Percentiles rank a stretch among this genome's conserved stretches.
Evolutionary conservation across 441 rosid genomes (phyloP).

Genomic region (Heliophila coronopifolia): DNA sequence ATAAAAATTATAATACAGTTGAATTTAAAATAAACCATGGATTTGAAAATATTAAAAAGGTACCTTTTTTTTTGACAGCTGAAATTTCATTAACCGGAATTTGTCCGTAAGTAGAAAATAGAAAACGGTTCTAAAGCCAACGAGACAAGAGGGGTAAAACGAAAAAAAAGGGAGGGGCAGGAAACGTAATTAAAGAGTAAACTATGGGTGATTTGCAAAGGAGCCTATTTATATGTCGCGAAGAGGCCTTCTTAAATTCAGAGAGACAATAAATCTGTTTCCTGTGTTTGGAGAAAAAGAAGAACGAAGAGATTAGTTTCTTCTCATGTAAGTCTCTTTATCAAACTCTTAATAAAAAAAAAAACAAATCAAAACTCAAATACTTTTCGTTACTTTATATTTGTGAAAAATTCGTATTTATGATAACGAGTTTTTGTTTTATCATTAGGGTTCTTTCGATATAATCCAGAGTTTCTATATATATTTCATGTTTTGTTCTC

Average conservation of each 20-base stretch:
- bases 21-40: no score
- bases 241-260: slow-evolving; percentile 26
- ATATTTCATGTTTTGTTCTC: not conserved
- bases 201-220: slow-evolving; percentile 5
- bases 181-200: slow-evolving; percentile 1
- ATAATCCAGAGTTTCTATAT: no score
- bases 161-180: slow-evolving; percentile 21
- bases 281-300: slow-evolving; percentile 24
- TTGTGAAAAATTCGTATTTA: no score
- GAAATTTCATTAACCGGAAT: no score
- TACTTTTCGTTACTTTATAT: no score
- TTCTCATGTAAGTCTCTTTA: slow-evolving; percentile 22
- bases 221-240: slow-evolving; percentile 24
- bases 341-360: not conserved
- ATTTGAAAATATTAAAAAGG: not conserved
- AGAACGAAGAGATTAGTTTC: slow-evolving; percentile 8
- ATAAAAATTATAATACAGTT: no score
- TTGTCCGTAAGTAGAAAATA: no score
- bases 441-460: no score
- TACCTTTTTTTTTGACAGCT: no score
- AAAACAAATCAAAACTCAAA: not conserved
- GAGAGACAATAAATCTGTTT: slow-evolving; percentile 31
- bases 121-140: slow-evolving; percentile 27
- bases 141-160: slow-evolving; percentile 26
- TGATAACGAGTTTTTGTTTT: no score